phyloP scores from a whole-genome alignment of 805 yeast genomes.

The Maudiozyma pseudohumilis region DNA sequence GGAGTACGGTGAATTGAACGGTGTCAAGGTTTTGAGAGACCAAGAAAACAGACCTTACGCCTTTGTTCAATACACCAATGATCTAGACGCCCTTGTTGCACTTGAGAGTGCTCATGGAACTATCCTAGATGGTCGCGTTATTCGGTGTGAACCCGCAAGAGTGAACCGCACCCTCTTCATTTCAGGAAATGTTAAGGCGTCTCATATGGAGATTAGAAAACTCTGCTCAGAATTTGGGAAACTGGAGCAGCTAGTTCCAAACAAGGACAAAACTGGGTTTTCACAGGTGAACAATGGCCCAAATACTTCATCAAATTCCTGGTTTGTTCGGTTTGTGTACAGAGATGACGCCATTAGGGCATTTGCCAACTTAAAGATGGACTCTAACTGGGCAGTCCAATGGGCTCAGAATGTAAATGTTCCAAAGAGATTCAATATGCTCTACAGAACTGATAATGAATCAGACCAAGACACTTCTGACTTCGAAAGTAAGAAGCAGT shows the following conservation, averaged over 20 bases:
- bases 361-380: conserved; percentile 55
- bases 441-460: conserved; percentile 8
- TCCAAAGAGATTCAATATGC: conserved; percentile 28
- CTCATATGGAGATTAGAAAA: conserved; percentile 29
- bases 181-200: conserved; percentile 23
- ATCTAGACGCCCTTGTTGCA: conserved; percentile 60
- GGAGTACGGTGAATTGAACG: conserved; percentile 58
- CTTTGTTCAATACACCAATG: conserved; percentile 74
- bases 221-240: conserved; percentile 55
- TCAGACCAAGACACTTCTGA: conserved; percentile 5
- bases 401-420: conserved; percentile 82
- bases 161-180: conserved; percentile 80
- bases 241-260: conserved; percentile 53
- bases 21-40: conserved; percentile 79
- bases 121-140: conserved; percentile 57
- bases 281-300: conserved; percentile 14
- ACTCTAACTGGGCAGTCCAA: conserved; percentile 49
- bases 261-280: conserved; percentile 23
- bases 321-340: conserved; percentile 72
- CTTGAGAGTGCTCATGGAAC: conserved; percentile 60
- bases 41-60: conserved; percentile 84
- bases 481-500: conserved; percentile 1
- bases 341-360: conserved; percentile 86
- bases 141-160: conserved; percentile 84
- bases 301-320: conserved; percentile 31